Evolutionary conservation across 2,329 filamentous ascomycete genomes (phyloP), one percentile per base, ranked within the genome.

Genomic region (Fusarium annulatum): DNA sequence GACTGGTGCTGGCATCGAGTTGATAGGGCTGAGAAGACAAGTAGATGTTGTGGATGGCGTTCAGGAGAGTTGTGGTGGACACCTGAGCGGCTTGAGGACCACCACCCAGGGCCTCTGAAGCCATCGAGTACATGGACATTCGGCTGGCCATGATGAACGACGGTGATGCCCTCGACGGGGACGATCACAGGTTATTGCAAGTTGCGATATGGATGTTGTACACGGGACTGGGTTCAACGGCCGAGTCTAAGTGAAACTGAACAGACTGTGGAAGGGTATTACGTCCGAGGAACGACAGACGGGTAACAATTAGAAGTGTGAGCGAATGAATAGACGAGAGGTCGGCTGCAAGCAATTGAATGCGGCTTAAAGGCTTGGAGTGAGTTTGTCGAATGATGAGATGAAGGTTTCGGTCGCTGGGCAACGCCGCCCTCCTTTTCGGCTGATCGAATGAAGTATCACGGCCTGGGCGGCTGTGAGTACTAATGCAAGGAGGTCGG

Each of bases 41-140:
- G 82, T 97, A 98, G 79, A 93, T 92, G 77, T 94, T 95, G 84
- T 99, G 96, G 51, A 98, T 88, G 63, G 94, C 90, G 84, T 98
- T 98, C 63, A 99, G 89, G 52, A 98, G 89, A 1, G 95, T 97
- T 4, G 95, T 97, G 5, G 96, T 97, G 11, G 96, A 97, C 61
- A 98, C 92, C 81, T 97, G 95, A 51, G 92, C 85, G 15, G 93
- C 88, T 78, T 94, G 90, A 78, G 92, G 91, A 61, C 90, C 87
- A 61, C 90, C 87, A 56, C 87, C 88, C 68, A 89, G 84, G 52
- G 91, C 90, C 73, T 93, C 90, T 75, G 90, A 92, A 76, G 86
- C 86, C 79, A 90, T 85, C 75, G 91, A 93, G 80, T 91, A 93
- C 87, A 92, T 90, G 75, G 91, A 93, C 87, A 90, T 89, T 79